Evolutionary conservation across 139 green algal species (phyloP).

Genomic region (Trebouxia sp.): DNA sequence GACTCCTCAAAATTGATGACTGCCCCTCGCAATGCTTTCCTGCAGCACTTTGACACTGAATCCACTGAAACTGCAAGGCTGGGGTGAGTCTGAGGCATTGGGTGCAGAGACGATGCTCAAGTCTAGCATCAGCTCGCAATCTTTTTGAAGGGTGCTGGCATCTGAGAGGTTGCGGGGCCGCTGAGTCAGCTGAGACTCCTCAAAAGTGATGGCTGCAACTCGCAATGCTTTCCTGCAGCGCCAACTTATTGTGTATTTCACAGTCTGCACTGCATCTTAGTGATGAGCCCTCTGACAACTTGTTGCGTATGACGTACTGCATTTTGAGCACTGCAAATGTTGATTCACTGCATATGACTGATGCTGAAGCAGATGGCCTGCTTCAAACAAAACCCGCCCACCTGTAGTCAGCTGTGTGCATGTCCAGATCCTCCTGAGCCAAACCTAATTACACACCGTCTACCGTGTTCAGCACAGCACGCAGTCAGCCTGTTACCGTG

Average conservation of each 20-base stretch:
- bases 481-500: conserved; percentile 38
- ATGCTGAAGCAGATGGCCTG: too few species aligned
- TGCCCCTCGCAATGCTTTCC: not conserved
- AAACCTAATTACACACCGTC: not conserved
- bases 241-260: too few species aligned
- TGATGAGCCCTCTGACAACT: too few species aligned
- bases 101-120: conserved; percentile 11
- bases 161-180: conserved; percentile 6
- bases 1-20: not conserved
- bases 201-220: not conserved
- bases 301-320: too few species aligned
- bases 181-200: not conserved
- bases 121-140: conserved; percentile 44
- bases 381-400: too few species aligned
- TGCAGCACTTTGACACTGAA: too few species aligned
- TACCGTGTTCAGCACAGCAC: conserved; percentile 45
- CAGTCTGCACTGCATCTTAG: too few species aligned
- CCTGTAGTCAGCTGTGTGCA: conserved; percentile 32
- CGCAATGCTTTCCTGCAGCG: conserved; percentile 1
- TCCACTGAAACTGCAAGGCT: too few species aligned
- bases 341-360: too few species aligned
- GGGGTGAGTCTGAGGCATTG: not conserved
- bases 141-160: conserved; percentile 15
- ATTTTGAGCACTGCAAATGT: too few species aligned
- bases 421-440: not conserved